These are phyloP conservation scores for Annona squamosa DNA, from an alignment of 164 flowering plant genomes.

Conservation along the genomic window DNA sequence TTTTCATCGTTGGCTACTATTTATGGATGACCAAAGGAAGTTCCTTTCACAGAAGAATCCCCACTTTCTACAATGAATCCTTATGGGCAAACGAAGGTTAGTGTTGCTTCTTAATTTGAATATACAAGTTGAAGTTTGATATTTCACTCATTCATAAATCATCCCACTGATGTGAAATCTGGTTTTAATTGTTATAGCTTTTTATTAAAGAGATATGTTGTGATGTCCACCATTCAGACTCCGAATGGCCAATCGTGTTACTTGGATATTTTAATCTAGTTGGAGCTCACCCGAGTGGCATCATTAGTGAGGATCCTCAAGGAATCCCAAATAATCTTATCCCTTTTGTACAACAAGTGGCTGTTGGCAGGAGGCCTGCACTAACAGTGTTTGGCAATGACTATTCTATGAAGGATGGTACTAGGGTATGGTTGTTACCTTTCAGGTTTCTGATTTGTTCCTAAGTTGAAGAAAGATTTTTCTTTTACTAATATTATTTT, in stretches of 20 bases:
- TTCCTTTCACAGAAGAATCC: constrained; percentile 90
- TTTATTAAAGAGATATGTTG: constrained; percentile 85
- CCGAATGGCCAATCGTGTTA: constrained; percentile 73
- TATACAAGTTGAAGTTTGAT: not conserved
- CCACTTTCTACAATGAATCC: constrained; percentile 73
- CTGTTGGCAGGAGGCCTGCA: constrained; percentile 79
- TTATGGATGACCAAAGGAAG: constrained; percentile 93
- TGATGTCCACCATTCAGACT: constrained; percentile 49
- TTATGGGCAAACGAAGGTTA: constrained; percentile 94
- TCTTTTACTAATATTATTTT: no score
- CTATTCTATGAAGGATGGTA: constrained; percentile 78
- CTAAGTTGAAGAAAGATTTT: no score
- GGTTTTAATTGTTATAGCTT: constrained; percentile 45
- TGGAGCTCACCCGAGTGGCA: constrained; percentile 89
- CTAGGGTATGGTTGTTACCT: constrained; percentile 77
- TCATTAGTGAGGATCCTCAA: constrained; percentile 90
- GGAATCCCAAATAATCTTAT: constrained; percentile 96
- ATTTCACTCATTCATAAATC: not conserved
- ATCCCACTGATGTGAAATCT: not conserved
- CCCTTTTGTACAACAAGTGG: constrained; percentile 95
- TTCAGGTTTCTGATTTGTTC: not conserved
- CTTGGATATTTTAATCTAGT: constrained; percentile 92
- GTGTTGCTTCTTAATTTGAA: not conserved
- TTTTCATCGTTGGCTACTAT: constrained; percentile 98
- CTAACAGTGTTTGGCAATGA: constrained; percentile 78